phyloP scores from a whole-genome alignment of 352 stramenopile species.

The Achlya hypogyna region DNA sequence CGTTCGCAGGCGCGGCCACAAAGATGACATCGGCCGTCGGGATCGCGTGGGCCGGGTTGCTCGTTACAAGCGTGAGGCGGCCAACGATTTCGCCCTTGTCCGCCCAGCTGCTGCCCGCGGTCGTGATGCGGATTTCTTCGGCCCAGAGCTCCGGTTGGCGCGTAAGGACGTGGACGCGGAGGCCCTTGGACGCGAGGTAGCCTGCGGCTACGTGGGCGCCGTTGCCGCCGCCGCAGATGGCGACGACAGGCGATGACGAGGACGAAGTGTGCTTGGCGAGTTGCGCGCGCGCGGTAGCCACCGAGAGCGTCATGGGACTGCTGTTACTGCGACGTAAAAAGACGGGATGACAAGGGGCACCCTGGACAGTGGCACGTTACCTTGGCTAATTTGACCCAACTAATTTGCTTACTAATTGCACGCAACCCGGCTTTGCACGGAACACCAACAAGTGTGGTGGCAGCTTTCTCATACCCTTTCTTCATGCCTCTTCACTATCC shows the following conservation, averaged over 20 bases:
- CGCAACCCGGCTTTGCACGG: no score
- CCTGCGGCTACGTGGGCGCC: conserved; percentile 83
- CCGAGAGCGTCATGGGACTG: conserved; percentile 71
- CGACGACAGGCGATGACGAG: conserved; percentile 43
- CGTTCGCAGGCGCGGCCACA: conserved; percentile 83
- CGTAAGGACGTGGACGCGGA: conserved; percentile 74
- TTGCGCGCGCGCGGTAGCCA: conserved; percentile 58
- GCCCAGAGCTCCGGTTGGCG: conserved; percentile 75
- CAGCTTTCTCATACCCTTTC: no score
- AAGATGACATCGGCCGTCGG: conserved; percentile 84
- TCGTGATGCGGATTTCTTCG: conserved; percentile 69
- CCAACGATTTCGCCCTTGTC: conserved; percentile 61
- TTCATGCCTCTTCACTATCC: no score
- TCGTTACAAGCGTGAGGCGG: conserved; percentile 61
- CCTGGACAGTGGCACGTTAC: neutral
- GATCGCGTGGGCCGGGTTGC: conserved; percentile 75
- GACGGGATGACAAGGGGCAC: neutral
- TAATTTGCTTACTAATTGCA: no score
- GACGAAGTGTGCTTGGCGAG: conserved; percentile 38
- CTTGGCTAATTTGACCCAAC: neutral
- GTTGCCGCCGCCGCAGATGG: conserved; percentile 89
- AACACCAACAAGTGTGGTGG: no score
- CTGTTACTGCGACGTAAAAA: neutral
- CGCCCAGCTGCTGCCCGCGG: conserved; percentile 81
- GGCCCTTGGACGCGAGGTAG: conserved; percentile 80